These are phyloP conservation scores for Suillus cothurnatus DNA, from an alignment of 768 basidiomycete species.

Conservation along the genomic window DNA sequence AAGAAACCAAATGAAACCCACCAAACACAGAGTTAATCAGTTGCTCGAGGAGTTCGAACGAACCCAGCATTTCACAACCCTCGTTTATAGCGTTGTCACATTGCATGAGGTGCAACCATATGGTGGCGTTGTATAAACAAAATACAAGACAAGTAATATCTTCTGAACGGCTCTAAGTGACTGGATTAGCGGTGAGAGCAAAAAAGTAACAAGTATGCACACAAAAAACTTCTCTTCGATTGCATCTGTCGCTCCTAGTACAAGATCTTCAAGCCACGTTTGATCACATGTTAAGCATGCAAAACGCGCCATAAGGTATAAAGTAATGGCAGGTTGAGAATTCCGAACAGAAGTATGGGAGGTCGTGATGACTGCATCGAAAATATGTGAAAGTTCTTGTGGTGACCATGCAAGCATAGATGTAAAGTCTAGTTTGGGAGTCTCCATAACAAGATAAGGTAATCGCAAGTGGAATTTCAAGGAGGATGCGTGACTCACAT, in stretches of 20 bases:
- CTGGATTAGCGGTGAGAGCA: constrained; percentile 14
- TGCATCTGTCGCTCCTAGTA: constrained; percentile 87
- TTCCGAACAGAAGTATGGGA: constrained; percentile 73
- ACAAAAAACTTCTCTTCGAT: constrained; percentile 95
- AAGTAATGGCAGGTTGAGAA: constrained; percentile 84
- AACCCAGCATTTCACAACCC: constrained; percentile 81
- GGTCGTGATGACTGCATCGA: constrained; percentile 80
- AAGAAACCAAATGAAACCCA: constrained; percentile 34
- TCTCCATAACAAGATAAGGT: constrained; percentile 44
- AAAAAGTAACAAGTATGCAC: constrained; percentile 33
- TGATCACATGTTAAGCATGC: constrained; percentile 91
- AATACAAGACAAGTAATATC: constrained; percentile 87
- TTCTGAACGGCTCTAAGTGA: constrained; percentile 71
- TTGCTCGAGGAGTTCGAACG: constrained; percentile 87
- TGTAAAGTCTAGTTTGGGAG: constrained; percentile 73
- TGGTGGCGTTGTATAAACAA: constrained; percentile 91
- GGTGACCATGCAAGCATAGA: constrained; percentile 96
- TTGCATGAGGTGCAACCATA: constrained; percentile 89
- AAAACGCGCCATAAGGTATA: constrained; percentile 91
- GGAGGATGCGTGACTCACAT: constrained; percentile 37
- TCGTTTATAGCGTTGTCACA: constrained; percentile 80
- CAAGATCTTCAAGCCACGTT: constrained; percentile 89
- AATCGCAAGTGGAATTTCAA: constrained; percentile 7
- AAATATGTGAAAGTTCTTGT: constrained; percentile 70
- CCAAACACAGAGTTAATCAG: constrained; percentile 94